Evolutionary conservation across 768 basidiomycete genomes (phyloP).

Genomic region (Obba rivulosa): DNA sequence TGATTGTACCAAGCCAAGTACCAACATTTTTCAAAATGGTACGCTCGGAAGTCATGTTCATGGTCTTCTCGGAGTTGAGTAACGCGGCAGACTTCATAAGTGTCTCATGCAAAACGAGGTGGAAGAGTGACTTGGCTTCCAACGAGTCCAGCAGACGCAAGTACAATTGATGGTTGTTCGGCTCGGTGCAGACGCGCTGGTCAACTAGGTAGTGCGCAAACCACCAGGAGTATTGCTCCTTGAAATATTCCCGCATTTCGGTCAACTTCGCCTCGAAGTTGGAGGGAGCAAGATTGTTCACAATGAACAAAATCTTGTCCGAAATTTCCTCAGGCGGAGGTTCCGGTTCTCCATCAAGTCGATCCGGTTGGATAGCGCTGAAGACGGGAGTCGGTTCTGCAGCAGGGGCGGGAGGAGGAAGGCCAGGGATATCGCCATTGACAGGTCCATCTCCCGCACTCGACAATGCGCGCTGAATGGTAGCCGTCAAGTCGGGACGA

Average conservation of each 20-base stretch:
- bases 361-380: conserved; percentile 72
- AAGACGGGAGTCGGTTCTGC: conserved; percentile 49
- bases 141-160: conserved; percentile 89
- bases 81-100: conserved; percentile 79
- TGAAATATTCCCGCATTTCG: conserved; percentile 84
- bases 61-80: conserved; percentile 87
- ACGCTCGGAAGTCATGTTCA: conserved; percentile 82
- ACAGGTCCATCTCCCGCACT: conserved; percentile 40
- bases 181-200: conserved; percentile 91
- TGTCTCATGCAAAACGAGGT: conserved; percentile 90
- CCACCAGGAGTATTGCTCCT: conserved; percentile 85
- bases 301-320: conserved; percentile 94
- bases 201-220: conserved; percentile 98
- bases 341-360: conserved; percentile 52
- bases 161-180: conserved; percentile 95
- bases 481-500: conserved; percentile 73
- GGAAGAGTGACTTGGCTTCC: conserved; percentile 57
- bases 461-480: conserved; percentile 67
- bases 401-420: conserved; percentile 25
- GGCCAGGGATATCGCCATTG: conserved; percentile 34
- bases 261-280: conserved; percentile 86
- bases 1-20: conserved; percentile 91
- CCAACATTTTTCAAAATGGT: conserved; percentile 89
- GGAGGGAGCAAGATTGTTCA: conserved; percentile 93
- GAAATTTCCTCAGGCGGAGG: conserved; percentile 82